A percentile compares a stretch with the other conserved stretches of the same genome.
These are phyloP conservation scores for Dactylella cylindrospora DNA, from an alignment of 2,329 filamentous ascomycete species.

Conservation along the genomic window DNA sequence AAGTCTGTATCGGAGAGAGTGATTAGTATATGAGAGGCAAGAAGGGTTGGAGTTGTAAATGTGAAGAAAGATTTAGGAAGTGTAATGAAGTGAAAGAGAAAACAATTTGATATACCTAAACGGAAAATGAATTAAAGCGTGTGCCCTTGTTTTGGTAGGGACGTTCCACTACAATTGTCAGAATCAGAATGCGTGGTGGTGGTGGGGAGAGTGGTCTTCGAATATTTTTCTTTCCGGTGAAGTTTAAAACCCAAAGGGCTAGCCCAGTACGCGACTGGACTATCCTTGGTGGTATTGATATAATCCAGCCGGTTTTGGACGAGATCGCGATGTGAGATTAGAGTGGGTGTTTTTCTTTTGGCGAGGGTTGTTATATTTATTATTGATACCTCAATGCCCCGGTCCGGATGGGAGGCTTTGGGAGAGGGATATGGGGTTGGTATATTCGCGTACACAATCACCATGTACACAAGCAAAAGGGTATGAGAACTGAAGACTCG, in stretches of 20 bases:
- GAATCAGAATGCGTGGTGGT: background rate
- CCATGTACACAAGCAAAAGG: background rate
- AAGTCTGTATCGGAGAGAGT: background rate
- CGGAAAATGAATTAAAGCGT: constrained; percentile 9
- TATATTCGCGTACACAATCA: constrained; percentile 12
- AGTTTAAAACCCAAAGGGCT: background rate
- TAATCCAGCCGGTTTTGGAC: constrained; percentile 1
- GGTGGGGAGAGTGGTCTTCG: background rate
- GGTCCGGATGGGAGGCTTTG: background rate
- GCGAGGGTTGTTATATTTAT: no score
- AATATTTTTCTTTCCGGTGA: no score
- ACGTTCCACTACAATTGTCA: constrained; percentile 2
- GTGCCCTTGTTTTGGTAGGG: constrained; percentile 8
- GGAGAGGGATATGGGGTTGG: constrained; percentile 3
- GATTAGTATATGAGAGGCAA: background rate
- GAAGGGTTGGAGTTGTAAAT: background rate
- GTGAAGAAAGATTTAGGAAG: background rate
- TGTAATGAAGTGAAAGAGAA: background rate
- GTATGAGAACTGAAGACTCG: background rate
- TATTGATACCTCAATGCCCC: no score
- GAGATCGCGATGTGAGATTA: background rate
- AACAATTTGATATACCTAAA: constrained; percentile 30
- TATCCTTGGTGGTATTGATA: background rate
- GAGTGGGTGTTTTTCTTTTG: background rate
- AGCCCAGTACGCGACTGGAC: constrained; percentile 9